These are phyloP conservation scores for Diaporthe amygdali DNA, from an alignment of 2,329 filamentous ascomycete genomes.

Conservation along the genomic window DNA sequence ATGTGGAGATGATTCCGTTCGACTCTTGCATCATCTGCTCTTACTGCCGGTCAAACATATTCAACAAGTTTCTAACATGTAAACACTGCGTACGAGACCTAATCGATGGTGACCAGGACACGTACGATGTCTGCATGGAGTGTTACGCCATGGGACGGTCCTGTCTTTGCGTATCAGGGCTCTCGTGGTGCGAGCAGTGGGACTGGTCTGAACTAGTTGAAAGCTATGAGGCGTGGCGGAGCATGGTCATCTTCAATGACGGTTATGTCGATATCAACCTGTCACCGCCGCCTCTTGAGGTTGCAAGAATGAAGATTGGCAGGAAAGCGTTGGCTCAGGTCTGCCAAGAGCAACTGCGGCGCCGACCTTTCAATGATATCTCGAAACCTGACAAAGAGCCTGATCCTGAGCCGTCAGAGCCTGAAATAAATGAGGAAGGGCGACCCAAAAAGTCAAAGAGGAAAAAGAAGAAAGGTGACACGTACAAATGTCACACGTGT, in stretches of 20 bases:
- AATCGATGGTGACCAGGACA: constrained; percentile 74
- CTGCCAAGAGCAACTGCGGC: constrained; percentile 86
- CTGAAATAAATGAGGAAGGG: constrained; percentile 69
- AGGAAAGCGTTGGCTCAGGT: constrained; percentile 88
- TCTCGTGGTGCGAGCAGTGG: constrained; percentile 94
- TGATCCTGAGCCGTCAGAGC: constrained; percentile 50
- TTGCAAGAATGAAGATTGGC: constrained; percentile 68
- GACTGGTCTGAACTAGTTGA: constrained; percentile 77
- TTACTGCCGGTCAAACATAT: constrained; percentile 95
- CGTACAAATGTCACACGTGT: constrained; percentile 80
- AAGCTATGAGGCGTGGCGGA: constrained; percentile 84
- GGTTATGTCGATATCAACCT: constrained; percentile 67
- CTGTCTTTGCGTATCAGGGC: constrained; percentile 83
- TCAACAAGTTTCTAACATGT: constrained; percentile 95
- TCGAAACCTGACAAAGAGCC: constrained; percentile 63
- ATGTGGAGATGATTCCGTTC: constrained; percentile 78
- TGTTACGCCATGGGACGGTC: constrained; percentile 98
- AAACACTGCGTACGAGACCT: constrained; percentile 77
- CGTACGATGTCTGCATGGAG: constrained; percentile 97
- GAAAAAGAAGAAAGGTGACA: constrained; percentile 59
- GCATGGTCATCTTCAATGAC: constrained; percentile 76
- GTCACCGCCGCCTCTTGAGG: constrained; percentile 73
- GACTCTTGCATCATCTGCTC: constrained; percentile 95
- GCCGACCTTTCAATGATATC: constrained; percentile 83
- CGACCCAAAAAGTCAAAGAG: constrained; percentile 64